Evolutionary conservation across 2,329 filamentous ascomycete species (phyloP), one percentile per base, ranked within the genome.

Genomic region (Apiospora saccharicola): DNA sequence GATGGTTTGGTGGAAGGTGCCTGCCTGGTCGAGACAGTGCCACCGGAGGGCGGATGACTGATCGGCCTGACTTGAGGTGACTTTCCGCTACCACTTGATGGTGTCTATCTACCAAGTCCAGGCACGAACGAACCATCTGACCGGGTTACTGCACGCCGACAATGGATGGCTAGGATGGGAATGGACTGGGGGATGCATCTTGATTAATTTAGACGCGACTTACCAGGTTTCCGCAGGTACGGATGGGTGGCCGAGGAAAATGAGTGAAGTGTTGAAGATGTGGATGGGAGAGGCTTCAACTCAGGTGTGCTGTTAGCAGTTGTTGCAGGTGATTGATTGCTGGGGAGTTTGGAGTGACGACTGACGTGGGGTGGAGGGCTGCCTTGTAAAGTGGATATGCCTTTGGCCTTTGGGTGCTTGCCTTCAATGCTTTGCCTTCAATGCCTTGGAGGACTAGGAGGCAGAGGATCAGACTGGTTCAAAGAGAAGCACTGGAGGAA

Each of bases 291-390:
- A 24, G 34, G 34, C 34, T 64, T 64, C 34, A 41, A 64, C 34
- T 13, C 37, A 41, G 37, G 53, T 57, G 37, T 49, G 12, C 49
- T 14, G n/a, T 26, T 30, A 37, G 53, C 53, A 37, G 53, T 61
- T 41, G 57, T 64, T 64, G 57, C 57, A 64, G 57, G 57, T 64
- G 34, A 64, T 64, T 53, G 51, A 53, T 51, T 51, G 49, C n/a
- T 51, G 51, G 51, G 53, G 53, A 22, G 53, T 34, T 37, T 34
- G 53, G 26, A 64, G 57, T 64, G 57, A 64, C 22, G 57, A 64
- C 30, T 61, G 53, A 61, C 30, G 34, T 64, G 57, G 57, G 57
- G 57, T 41, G 57, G 34, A 64, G 34, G 57, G 34, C 19, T 64
- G 57, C 57, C 57, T 64, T 64, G 57, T 64, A 64, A 34, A 61